These are phyloP conservation scores for Podaxis mareebaensis DNA, from an alignment of 768 basidiomycete species.

Conservation along the genomic window DNA sequence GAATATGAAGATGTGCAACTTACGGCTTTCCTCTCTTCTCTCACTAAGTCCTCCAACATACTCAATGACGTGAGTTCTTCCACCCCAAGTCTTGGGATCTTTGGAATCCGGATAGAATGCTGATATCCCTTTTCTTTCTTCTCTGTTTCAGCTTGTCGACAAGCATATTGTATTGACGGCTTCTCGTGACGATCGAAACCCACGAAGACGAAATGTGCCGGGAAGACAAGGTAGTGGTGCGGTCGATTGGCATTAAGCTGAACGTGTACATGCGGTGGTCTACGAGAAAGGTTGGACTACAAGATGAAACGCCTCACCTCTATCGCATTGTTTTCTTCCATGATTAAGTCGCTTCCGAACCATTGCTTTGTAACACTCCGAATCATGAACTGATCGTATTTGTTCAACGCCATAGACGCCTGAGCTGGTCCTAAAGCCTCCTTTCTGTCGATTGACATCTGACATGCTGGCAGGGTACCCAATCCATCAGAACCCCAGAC, in stretches of 20 bases:
- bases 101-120: slow-evolving; percentile 3
- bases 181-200: slow-evolving; percentile 56
- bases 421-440: not conserved
- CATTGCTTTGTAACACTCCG: not conserved
- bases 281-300: not conserved
- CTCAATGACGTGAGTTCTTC: slow-evolving; percentile 77
- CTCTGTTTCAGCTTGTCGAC: slow-evolving; percentile 63
- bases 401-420: not conserved
- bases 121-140: slow-evolving; percentile 10
- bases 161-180: slow-evolving; percentile 68
- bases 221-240: slow-evolving; percentile 43
- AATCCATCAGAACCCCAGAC: slow-evolving; percentile 1
- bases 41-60: slow-evolving; percentile 87
- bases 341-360: slow-evolving; percentile 3
- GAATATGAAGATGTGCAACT: slow-evolving; percentile 97
- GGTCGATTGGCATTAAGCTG: slow-evolving; percentile 47
- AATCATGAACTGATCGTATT: not conserved
- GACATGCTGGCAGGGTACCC: not conserved
- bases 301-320: slow-evolving; percentile 14
- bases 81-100: not conserved
- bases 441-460: not conserved
- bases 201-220: slow-evolving; percentile 47
- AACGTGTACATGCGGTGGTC: slow-evolving; percentile 41
- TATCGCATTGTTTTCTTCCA: slow-evolving; percentile 13
- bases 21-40: slow-evolving; percentile 80